Conservation (phyloP, 352 stramenopile species). For the Phytopythium ostracodes region DNA sequence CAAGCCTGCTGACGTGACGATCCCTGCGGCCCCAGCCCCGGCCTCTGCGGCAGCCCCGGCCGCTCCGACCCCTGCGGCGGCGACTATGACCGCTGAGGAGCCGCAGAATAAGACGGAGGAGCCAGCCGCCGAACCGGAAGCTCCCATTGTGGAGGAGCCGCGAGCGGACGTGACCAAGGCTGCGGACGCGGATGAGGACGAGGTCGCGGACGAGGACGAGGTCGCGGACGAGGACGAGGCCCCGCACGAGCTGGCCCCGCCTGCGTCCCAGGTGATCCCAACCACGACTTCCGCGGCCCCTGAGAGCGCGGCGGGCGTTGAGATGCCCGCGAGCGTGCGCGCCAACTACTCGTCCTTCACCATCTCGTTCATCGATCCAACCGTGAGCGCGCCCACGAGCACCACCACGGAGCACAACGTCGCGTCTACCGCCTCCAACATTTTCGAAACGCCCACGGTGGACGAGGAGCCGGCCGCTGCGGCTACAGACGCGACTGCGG, state of each 20-base stretch:
- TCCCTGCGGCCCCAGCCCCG: constrained; percentile 6
- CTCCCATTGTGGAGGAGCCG: constrained; percentile 6
- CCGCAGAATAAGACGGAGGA: constrained; percentile 1
- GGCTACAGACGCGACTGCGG: background rate
- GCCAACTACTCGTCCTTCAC: constrained; percentile 51
- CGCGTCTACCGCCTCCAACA: constrained; percentile 12
- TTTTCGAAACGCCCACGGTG: background rate
- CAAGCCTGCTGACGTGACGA: constrained; percentile 24
- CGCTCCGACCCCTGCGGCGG: too few species aligned
- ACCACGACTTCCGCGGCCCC: constrained; percentile 3
- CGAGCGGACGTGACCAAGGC: constrained; percentile 9
- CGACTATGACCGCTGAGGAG: constrained; percentile 4
- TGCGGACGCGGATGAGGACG: background rate
- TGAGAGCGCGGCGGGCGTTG: constrained; percentile 17
- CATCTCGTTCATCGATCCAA: constrained; percentile 53
- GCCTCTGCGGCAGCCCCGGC: constrained; percentile 4
- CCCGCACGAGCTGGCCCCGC: constrained; percentile 17
- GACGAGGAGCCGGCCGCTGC: background rate
- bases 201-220: constrained; percentile 14
- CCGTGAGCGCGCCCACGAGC: constrained; percentile 24
- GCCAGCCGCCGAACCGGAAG: background rate
- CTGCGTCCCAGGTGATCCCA: constrained; percentile 9
- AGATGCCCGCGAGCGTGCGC: constrained; percentile 39
- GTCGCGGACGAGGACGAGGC: constrained; percentile 24
- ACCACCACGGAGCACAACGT: constrained; percentile 26